Conservation (phyloP, 805 yeast species). For the Candida tibetensis region DNA sequence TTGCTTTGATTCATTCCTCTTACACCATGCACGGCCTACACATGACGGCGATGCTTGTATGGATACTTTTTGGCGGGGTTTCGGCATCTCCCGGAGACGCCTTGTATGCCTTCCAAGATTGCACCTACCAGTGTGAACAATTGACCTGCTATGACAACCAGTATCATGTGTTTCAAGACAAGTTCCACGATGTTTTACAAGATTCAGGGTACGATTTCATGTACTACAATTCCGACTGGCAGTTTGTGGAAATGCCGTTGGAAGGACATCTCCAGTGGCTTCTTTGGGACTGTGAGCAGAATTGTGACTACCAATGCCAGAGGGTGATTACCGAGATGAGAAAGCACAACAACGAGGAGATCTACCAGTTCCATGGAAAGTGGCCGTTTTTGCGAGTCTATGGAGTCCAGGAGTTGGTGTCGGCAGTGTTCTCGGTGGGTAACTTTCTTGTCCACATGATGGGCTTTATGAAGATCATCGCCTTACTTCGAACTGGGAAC, state of each 20-base stretch:
- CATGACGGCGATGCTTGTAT: too few relatives aligned
- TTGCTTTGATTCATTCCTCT: too few relatives aligned
- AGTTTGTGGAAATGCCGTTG: slow-evolving; percentile 39
- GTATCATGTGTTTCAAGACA: slow-evolving; percentile 23
- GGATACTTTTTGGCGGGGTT: too few relatives aligned
- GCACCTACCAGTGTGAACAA: slow-evolving; percentile 49
- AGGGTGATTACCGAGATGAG: slow-evolving; percentile 64
- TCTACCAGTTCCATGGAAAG: slow-evolving; percentile 91
- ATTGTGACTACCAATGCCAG: slow-evolving; percentile 95
- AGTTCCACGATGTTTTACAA: slow-evolving; percentile 17
- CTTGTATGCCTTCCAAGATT: slow-evolving; percentile 52
- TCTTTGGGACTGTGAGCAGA: slow-evolving; percentile 41
- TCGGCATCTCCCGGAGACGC: slow-evolving; percentile 59
- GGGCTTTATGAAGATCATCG: slow-evolving; percentile 14
- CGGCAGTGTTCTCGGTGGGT: slow-evolving; percentile 71
- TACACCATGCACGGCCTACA: too few relatives aligned
- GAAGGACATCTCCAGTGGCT: slow-evolving; percentile 44
- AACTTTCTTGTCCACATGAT: slow-evolving; percentile 30
- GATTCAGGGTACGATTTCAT: slow-evolving; percentile 15
- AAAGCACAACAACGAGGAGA: slow-evolving; percentile 43
- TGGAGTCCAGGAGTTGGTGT: slow-evolving; percentile 85
- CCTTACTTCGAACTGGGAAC: background rate
- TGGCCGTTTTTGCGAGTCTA: slow-evolving; percentile 85
- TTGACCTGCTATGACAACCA: slow-evolving; percentile 33
- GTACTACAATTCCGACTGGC: slow-evolving; percentile 31